phyloP scores from a whole-genome alignment of 2,329 filamentous ascomycete genomes.

The Rhytidhysteron rufulum region DNA sequence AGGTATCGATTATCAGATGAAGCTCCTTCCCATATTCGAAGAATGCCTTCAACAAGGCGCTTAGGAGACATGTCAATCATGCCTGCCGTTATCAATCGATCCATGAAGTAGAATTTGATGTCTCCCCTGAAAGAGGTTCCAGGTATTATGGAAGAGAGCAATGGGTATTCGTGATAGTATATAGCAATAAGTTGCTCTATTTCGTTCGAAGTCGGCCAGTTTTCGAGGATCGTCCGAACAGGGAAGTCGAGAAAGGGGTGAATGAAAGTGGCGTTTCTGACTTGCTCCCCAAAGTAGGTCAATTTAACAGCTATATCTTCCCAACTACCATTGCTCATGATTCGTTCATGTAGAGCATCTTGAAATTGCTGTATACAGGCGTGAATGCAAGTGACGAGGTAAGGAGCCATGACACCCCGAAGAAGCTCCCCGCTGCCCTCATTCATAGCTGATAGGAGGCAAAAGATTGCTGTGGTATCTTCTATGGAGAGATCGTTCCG shows the following conservation, averaged over 20 bases:
- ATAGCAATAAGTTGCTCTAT: conserved; percentile 4
- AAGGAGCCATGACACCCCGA: conserved; percentile 13
- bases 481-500: conserved; percentile 13
- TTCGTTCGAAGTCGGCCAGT: conserved; percentile 11
- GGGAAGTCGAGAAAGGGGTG: conserved; percentile 4
- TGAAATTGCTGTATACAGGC: conserved; percentile 21
- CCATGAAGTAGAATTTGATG: conserved; percentile 18
- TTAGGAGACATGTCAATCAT: conserved; percentile 7
- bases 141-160: too few species aligned
- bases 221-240: conserved; percentile 7
- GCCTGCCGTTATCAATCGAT: conserved; percentile 12
- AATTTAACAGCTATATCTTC: conserved; percentile 16
- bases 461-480: conserved; percentile 14
- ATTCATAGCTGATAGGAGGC: conserved; percentile 15
- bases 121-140: conserved; percentile 2
- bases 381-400: conserved; percentile 18
- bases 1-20: conserved; percentile 10
- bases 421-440: conserved; percentile 11
- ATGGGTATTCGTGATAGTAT: background rate
- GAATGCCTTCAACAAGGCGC: conserved; percentile 12
- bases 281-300: conserved; percentile 13
- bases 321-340: conserved; percentile 14
- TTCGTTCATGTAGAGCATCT: conserved; percentile 13
- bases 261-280: conserved; percentile 15
- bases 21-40: conserved; percentile 16